Percentiles rank a stretch among this genome's conserved stretches.
Conservation (phyloP, 2,329 filamentous ascomycete genomes). For the Fusarium sp. region DNA sequence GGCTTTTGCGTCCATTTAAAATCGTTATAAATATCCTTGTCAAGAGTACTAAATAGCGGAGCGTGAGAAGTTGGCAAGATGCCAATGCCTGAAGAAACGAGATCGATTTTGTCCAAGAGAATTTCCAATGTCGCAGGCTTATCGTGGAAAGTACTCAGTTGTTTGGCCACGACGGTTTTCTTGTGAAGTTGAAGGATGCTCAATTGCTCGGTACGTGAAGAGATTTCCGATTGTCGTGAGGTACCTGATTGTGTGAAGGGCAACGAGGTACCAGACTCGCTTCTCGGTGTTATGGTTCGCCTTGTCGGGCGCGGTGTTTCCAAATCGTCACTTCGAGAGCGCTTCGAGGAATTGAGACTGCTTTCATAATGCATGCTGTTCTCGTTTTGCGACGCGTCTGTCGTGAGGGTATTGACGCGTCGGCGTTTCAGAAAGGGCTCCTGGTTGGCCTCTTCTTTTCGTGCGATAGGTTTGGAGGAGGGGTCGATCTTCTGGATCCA, state of each 20-base stretch:
- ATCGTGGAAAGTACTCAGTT: background rate
- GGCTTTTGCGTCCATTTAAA: conserved; percentile 15
- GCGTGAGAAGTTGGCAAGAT: conserved; percentile 1
- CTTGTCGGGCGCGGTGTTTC: conserved; percentile 11
- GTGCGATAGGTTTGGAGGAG: background rate
- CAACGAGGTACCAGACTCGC: conserved; percentile 15
- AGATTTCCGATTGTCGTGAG: background rate
- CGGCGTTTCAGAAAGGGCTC: background rate
- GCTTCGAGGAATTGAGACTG: background rate
- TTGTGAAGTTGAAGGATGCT: background rate
- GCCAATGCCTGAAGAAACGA: background rate
- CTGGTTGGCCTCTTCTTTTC: background rate
- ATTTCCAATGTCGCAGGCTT: background rate
- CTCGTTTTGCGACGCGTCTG: background rate
- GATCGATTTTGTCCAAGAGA: background rate
- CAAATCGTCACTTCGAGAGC: background rate
- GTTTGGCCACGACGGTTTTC: background rate
- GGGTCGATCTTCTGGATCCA: background rate
- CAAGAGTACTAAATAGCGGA: background rate
- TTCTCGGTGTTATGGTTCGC: conserved; percentile 9
- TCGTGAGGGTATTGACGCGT: background rate
- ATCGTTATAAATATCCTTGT: background rate
- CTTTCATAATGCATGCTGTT: background rate
- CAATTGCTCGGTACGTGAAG: background rate
- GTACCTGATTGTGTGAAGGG: background rate